phyloP scores from a whole-genome alignment of 768 basidiomycete species.

The Kondoa subrosea region DNA sequence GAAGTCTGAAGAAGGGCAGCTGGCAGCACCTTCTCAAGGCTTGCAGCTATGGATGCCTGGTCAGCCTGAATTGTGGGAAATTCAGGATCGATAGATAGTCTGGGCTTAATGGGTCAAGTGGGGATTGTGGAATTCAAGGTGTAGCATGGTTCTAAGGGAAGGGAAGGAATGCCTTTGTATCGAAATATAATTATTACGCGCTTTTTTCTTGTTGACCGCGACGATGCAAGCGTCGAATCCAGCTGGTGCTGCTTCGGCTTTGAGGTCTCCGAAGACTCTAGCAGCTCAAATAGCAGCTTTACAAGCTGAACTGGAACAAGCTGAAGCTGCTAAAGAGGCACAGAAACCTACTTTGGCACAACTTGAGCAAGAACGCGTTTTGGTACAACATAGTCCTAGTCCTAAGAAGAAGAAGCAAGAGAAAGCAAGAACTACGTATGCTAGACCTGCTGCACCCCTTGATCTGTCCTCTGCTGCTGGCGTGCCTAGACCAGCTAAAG shows the following conservation, averaged over 20 bases:
- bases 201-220: not conserved
- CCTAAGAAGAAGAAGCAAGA: not conserved
- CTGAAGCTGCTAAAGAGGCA: slow-evolving; percentile 4
- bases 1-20: too few relatives aligned
- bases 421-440: not conserved
- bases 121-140: too few relatives aligned
- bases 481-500: not conserved
- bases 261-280: not conserved
- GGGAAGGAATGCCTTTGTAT: too few relatives aligned
- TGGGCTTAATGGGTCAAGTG: too few relatives aligned
- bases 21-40: too few relatives aligned
- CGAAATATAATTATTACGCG: not conserved
- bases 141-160: too few relatives aligned
- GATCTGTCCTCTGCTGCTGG: not conserved
- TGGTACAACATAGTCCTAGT: not conserved
- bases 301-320: not conserved
- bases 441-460: not conserved
- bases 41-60: too few relatives aligned
- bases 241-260: not conserved
- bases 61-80: too few relatives aligned
- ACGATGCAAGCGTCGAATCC: not conserved
- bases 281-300: slow-evolving; percentile 1
- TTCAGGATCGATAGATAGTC: too few relatives aligned
- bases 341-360: not conserved
- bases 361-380: not conserved